These are phyloP conservation scores for Dissophora ornata DNA, from an alignment of 192 early-diverging fungal genomes.

Conservation along the genomic window DNA sequence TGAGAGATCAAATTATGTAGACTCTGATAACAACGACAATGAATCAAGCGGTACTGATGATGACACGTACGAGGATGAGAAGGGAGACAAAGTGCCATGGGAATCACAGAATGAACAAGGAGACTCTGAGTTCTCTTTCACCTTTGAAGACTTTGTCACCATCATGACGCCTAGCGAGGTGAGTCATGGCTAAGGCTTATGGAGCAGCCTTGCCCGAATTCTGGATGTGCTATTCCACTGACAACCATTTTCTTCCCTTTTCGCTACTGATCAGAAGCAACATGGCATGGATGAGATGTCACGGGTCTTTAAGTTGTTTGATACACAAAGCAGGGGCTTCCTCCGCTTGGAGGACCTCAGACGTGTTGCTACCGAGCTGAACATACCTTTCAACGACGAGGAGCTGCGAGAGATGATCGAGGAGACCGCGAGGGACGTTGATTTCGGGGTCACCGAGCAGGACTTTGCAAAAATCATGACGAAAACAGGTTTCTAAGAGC, in stretches of 20 bases:
- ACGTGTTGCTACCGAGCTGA: conserved; percentile 30
- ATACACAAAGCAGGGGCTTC: conserved; percentile 19
- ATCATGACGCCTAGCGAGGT: conserved; percentile 43
- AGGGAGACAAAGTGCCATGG: not conserved
- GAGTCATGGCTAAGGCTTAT: no score
- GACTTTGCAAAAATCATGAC: conserved; percentile 33
- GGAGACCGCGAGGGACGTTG: conserved; percentile 33
- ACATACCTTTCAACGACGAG: conserved; percentile 23
- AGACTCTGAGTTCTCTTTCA: conserved; percentile 18
- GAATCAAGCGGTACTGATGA: conserved; percentile 9
- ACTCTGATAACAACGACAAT: conserved; percentile 14
- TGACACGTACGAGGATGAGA: not conserved
- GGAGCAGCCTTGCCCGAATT: not conserved
- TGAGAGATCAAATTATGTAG: conserved; percentile 35
- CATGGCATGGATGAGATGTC: conserved; percentile 36
- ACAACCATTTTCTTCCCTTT: not conserved
- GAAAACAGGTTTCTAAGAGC: conserved; percentile 20
- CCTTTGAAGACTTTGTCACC: conserved; percentile 34
- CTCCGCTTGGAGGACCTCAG: conserved; percentile 40
- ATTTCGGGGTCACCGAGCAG: conserved; percentile 26
- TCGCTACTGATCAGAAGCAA: conserved; percentile 12
- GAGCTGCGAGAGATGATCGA: conserved; percentile 52
- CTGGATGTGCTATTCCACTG: no score
- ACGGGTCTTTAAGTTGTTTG: conserved; percentile 43
- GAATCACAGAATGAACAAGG: not conserved